Evolutionary conservation across 768 basidiomycete species (phyloP).

Genomic region (Tubosaeta sp.): DNA sequence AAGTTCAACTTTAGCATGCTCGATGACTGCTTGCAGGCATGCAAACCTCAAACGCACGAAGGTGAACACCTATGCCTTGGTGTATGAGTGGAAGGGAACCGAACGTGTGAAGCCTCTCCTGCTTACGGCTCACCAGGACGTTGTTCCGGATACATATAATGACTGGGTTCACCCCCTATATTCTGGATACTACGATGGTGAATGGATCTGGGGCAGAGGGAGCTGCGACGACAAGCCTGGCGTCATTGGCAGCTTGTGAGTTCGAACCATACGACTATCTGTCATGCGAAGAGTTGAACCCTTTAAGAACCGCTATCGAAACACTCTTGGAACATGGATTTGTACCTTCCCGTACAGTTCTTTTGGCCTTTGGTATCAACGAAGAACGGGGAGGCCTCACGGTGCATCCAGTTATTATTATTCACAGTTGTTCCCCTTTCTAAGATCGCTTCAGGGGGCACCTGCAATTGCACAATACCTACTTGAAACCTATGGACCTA

Average conservation of each 20-base stretch:
- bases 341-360: constrained; percentile 25
- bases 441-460: constrained; percentile 36
- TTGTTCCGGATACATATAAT: constrained; percentile 43
- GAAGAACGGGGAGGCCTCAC: constrained; percentile 39
- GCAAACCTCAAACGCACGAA: constrained; percentile 45
- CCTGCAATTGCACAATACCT: constrained; percentile 35
- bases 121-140: constrained; percentile 46
- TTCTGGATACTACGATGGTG: constrained; percentile 43
- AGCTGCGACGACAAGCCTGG: constrained; percentile 42
- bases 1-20: not conserved
- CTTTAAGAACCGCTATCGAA: constrained; percentile 24
- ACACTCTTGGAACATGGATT: constrained; percentile 26
- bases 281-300: not conserved
- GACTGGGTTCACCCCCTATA: constrained; percentile 49
- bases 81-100: constrained; percentile 59
- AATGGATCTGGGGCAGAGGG: constrained; percentile 48
- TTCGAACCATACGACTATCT: not conserved
- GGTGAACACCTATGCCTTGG: constrained; percentile 58
- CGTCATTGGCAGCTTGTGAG: constrained; percentile 33
- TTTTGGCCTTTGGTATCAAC: constrained; percentile 39
- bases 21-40: constrained; percentile 34
- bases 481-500: constrained; percentile 40
- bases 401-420: constrained; percentile 20
- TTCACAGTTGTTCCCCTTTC: not conserved
- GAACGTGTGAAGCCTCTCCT: constrained; percentile 53